Percentiles rank a stretch among this genome's conserved stretches.
phyloP scores from a whole-genome alignment of 2,329 filamentous ascomycete species.

The Penicillium digitatum region DNA sequence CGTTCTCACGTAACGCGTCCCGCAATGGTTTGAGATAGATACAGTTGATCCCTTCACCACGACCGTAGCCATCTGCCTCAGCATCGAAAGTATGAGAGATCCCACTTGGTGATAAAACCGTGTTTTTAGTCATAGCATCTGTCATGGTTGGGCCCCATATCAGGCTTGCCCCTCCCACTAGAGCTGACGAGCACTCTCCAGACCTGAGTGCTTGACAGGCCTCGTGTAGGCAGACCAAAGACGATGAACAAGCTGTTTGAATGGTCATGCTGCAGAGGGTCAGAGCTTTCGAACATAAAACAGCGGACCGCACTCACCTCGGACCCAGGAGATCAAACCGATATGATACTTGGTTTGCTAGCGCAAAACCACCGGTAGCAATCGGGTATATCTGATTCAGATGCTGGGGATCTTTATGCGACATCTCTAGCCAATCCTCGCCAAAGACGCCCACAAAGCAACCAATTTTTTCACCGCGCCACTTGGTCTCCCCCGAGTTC shows the following conservation, averaged over 20 bases:
- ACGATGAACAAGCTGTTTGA: conserved; percentile 43
- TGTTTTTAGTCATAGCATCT: conserved; percentile 14
- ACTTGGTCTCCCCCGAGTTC: conserved; percentile 27
- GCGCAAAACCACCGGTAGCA: conserved; percentile 16
- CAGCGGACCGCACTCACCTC: conserved; percentile 11
- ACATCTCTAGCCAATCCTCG: conserved; percentile 25
- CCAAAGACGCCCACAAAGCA: conserved; percentile 26
- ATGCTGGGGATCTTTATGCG: conserved; percentile 18
- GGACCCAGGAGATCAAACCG: conserved; percentile 24
- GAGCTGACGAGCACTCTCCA: conserved; percentile 22
- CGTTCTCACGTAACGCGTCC: conserved; percentile 46
- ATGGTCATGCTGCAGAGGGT: conserved; percentile 26
- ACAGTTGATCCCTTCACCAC: conserved; percentile 48
- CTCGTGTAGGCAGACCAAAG: conserved; percentile 34
- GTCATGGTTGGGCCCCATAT: conserved; percentile 30
- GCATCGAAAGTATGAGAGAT: conserved; percentile 48
- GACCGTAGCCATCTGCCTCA: conserved; percentile 50
- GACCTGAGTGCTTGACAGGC: conserved; percentile 24
- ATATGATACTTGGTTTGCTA: conserved; percentile 27
- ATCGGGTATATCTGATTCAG: conserved; percentile 15
- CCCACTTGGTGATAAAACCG: conserved; percentile 42
- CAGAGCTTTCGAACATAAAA: conserved; percentile 1
- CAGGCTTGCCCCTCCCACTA: conserved; percentile 38
- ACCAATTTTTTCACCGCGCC: conserved; percentile 31
- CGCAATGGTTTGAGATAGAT: conserved; percentile 47